Evolutionary conservation across 2,329 filamentous ascomycete genomes (phyloP).

Genomic region (Hypoxylon sp.): DNA sequence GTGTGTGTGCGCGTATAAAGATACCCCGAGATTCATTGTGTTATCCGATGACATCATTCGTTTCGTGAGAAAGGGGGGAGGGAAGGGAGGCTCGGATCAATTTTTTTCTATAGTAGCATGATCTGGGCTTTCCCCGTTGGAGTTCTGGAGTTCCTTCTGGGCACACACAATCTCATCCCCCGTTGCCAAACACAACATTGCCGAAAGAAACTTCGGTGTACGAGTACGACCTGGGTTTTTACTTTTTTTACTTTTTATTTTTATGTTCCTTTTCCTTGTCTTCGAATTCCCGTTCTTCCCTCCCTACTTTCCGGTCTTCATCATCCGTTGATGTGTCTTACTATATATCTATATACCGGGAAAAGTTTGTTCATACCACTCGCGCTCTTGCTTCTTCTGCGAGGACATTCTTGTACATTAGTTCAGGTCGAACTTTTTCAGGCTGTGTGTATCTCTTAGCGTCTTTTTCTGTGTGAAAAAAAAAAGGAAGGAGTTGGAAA

Average conservation of each 20-base stretch:
- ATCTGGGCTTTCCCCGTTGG: slow-evolving; percentile 27
- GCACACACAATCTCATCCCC: slow-evolving; percentile 3
- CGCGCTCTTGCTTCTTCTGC: slow-evolving; percentile 17
- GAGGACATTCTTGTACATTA: slow-evolving; percentile 36
- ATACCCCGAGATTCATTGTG: slow-evolving; percentile 39
- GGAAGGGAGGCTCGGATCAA: slow-evolving; percentile 4
- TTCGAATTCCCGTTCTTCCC: slow-evolving; percentile 15
- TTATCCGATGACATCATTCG: slow-evolving; percentile 20
- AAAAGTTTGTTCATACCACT: slow-evolving; percentile 18
- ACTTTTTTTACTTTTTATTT: slow-evolving; percentile 22
- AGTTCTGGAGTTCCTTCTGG: slow-evolving; percentile 28
- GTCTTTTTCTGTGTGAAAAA: neutral
- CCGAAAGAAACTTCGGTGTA: slow-evolving; percentile 38
- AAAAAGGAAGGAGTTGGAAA: slow-evolving; percentile 30
- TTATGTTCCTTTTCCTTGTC: slow-evolving; percentile 13
- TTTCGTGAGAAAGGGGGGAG: slow-evolving; percentile 20
- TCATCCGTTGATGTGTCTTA: slow-evolving; percentile 19
- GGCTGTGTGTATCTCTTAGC: slow-evolving; percentile 21
- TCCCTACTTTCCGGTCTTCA: neutral
- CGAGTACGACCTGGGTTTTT: slow-evolving; percentile 34
- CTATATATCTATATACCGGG: slow-evolving; percentile 11
- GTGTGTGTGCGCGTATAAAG: slow-evolving; percentile 15
- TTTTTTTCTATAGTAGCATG: neutral
- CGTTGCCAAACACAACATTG: slow-evolving; percentile 23
- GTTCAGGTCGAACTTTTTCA: neutral